phyloP scores from a whole-genome alignment of 768 basidiomycete genomes.

The Kwoniella dejecticola region DNA sequence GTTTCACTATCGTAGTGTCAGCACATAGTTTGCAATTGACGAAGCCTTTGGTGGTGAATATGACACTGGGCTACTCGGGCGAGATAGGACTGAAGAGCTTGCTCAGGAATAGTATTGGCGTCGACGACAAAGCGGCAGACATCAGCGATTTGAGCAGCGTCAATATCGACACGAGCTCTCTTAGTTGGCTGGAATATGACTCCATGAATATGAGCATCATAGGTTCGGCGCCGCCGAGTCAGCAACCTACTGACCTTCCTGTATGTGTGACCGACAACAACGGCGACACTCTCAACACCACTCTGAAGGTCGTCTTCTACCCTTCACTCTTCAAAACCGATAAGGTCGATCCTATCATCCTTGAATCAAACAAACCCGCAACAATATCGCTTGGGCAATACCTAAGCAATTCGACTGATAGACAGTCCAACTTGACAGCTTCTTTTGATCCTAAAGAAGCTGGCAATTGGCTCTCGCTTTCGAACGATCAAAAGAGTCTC shows the following conservation, averaged over 20 bases:
- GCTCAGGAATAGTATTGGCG: constrained; percentile 58
- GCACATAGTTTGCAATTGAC: constrained; percentile 65
- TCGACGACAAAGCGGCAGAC: constrained; percentile 63
- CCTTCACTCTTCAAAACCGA: constrained; percentile 68
- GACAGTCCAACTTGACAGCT: constrained; percentile 60
- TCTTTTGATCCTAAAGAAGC: constrained; percentile 61
- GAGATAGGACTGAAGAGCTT: constrained; percentile 60
- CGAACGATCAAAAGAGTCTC: constrained; percentile 57
- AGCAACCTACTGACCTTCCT: constrained; percentile 59
- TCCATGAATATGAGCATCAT: constrained; percentile 62
- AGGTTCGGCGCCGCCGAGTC: constrained; percentile 63
- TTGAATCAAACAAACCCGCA: constrained; percentile 60
- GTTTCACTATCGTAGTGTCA: constrained; percentile 70
- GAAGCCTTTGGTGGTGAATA: constrained; percentile 66
- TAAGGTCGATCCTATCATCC: constrained; percentile 62
- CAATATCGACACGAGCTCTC: constrained; percentile 15
- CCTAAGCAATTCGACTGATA: constrained; percentile 60
- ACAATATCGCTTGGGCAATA: constrained; percentile 62
- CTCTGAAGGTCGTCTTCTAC: constrained; percentile 68
- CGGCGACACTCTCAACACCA: constrained; percentile 65
- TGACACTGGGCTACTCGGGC: constrained; percentile 61
- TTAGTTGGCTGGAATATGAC: constrained; percentile 60
- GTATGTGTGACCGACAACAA: constrained; percentile 62
- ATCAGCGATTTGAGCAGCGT: constrained; percentile 58
- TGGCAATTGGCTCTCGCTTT: constrained; percentile 62